Base-by-base conservation (phyloP, 176 grass and related monocot species). In the Hsuehochloa calcarea region DNA sequence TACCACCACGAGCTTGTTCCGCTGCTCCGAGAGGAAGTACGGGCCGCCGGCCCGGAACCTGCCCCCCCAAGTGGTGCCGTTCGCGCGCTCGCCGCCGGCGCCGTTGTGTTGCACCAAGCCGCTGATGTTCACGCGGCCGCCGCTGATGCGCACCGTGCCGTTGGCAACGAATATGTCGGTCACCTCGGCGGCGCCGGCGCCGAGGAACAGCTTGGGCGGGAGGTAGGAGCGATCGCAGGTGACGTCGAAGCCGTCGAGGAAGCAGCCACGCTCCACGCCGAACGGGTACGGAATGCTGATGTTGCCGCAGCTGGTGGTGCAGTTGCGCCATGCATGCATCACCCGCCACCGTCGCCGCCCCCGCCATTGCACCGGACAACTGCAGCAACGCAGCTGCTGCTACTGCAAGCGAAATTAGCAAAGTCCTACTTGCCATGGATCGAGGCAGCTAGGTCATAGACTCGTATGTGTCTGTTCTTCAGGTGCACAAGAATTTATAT, bases 211-310 rank as follows among this genome's bases (percentile, higher is more conserved):
- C 46, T 47, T 47, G 6, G 80, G 92, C 19, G 79, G 77, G 12
- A 8, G 50, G 59, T 25, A 20, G 2, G 51, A 62, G 22, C 31
- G 26, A 52, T 90, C 8, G 62, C 92, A 87, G 70, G 45, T 87
- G 84, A 91, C 51, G 39, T 74, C 54, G 67, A 91, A 94, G 31
- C 8, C 1, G 26, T 1, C 78, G 63, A n/a, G 65, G 47, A 88
- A 90, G 89, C 68, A 86, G 58, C 82, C 86, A 5, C 12, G 51
- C 19, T 80, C 78, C 9, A 89, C 37, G 59, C 87, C 87, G 46
- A 92, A 92, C 31, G 90, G 92, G 58, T 90, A 83, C 0, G 65
- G 19, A 59, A 92, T 83, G 20, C 13, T 65, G 62, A 94, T 84
- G 45, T 65, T 35, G 22, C 88, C 65, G 38, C 91, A 93, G 6